Evolutionary conservation across 1,139 yeast species (phyloP), one percentile per base, ranked within the genome.

Genomic region (Eremothecium gossypii): DNA sequence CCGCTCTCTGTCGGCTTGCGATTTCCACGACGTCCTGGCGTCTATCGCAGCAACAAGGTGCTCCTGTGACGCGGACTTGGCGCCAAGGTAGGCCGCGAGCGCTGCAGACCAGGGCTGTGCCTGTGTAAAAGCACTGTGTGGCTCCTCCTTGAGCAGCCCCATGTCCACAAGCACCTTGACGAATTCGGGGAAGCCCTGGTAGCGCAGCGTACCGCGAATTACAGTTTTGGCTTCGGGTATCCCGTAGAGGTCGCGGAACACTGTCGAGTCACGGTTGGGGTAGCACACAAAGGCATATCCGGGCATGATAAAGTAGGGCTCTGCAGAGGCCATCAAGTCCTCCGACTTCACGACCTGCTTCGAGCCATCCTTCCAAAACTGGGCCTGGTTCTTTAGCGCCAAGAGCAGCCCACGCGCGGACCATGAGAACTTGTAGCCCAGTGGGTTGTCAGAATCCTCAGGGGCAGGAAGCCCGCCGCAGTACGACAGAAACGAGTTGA

Each of bases 381-480:
- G 79, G 52, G 98, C 98, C 48, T 83, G 73, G 73, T 91, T 91
- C 74, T 95, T 82, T 63, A 91, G 76, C 23, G 98, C 98, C 59
- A 91, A 76, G 61, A 91, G 72, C 37, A 91, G 97, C 68, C 98
- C 98, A 68, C 98, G 81, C 38, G 97, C 87, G 36, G 96, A 86
- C 98, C 98, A 91, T 37, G 97, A 89, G 70, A 91, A 91, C 73
- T 91, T 91, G 78, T 91, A 91, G 54, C 98, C 98, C 65, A 91
- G 76, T 46, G 98, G 98, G 69, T 91, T 91, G 70, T 86, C 95
- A 30, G 97, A 89, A 66, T 80, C 77, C 70, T 91, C 97, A 51
- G 98, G 97, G 27, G 98, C 93, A 54, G 97, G 97, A 61, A 91
- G 76, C 55, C 98, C 98, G 68, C 98, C 98, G 70, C 98, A 91